Base-by-base conservation (phyloP, 1,284 basidiomycete species). In the Chondrostereum purpureum region DNA sequence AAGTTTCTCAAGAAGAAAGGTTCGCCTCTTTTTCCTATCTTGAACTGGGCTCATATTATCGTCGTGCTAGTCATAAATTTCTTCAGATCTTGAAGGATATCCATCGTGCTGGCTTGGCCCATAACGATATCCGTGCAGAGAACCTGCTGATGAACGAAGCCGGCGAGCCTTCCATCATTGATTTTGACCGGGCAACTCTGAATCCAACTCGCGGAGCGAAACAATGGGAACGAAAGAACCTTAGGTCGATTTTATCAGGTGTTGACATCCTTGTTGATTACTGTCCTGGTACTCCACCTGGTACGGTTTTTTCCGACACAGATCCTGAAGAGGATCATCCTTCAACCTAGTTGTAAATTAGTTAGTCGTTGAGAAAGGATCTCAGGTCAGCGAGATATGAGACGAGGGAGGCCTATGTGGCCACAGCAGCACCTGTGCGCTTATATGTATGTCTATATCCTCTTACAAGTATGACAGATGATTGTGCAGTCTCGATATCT, bases 121-220 rank as follows among this genome's bases (percentile, higher is more conserved):
- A 52, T 16, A 23, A 46, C 31, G 53, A 52, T 37, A 17, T 52
- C 17, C 43, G 52, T 12, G 42, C 23, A 12, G 17, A 40, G 4
- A 52, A 53, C 24, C 45, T 52, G 8, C 33, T 43, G 24, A 27
- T 50, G 37, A 41, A 42, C 19, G 46, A 50, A 13, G 36, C 24
- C 12, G 50, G 45, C 17, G 27, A 37, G 23, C 43, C 52, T 33
- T 21, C 44, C 39, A 40, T 55, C 21, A 49, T 55, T 17, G 48
- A 50, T 34, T 53, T 53, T 38, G 48, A 49, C 34, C 44, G 42
- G 23, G 44, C 52, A 18, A 42, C 5, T 39, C 13, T 39, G 3
- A 18, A 37, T 10, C 12, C 36, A 10, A 37, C 13, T 8, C 36
- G 36, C 12, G 12, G 18, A 8, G 36, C 36, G 10, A 8, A 19